Base-by-base conservation (phyloP, 1,139 yeast genomes). In the Protomyces inouyei region DNA sequence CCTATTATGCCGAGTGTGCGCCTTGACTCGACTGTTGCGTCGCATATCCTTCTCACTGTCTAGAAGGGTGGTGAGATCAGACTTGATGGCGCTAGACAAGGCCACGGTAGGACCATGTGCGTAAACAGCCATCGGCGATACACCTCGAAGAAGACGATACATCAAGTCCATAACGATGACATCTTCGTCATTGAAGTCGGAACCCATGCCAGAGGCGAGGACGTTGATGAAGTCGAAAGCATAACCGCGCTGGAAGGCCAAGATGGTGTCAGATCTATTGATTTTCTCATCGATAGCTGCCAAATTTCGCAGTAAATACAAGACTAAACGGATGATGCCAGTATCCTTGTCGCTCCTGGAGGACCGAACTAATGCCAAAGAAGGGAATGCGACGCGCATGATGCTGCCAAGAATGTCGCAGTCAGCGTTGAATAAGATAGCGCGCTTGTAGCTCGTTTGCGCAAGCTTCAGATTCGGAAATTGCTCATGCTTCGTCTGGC, bases 241-340 rank as follows among this genome's bases (percentile, higher is more conserved):
- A 67, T 86, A 83, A 71, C 89, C 92, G 60, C 79, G 77, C 25
- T 83, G 79, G 71, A 85, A 88, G 9, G 84, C 83, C 0, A 71
- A 66, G 6, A 92, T 73, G 0, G 88, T 85, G 1, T 81, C 78
- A 67, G 82, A 82, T 37, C 87, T 74, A 1, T 90, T 83, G 6
- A 90, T 83, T 73, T 91, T 97, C 66, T 87, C 92, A 69, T 87
- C 92, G 51, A 92, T 90, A 56, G 84, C 82, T 9, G 88, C 76
- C 16, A 93, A 71, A 72, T 95, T 93, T 69, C 96, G 80, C 67
- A 92, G 79, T 71, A 93, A 84, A 65, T 83, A 84, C 16, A 92
- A 76, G 35, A 87, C 90, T 68, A 93, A 79, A 65, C 87, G 83
- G 60, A 93, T 75, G 28, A 91, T 82, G 57, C 87, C 85, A 68